Evolutionary conservation across 2,329 filamentous ascomycete species (phyloP).

Genomic region (Paraphoma sp.): DNA sequence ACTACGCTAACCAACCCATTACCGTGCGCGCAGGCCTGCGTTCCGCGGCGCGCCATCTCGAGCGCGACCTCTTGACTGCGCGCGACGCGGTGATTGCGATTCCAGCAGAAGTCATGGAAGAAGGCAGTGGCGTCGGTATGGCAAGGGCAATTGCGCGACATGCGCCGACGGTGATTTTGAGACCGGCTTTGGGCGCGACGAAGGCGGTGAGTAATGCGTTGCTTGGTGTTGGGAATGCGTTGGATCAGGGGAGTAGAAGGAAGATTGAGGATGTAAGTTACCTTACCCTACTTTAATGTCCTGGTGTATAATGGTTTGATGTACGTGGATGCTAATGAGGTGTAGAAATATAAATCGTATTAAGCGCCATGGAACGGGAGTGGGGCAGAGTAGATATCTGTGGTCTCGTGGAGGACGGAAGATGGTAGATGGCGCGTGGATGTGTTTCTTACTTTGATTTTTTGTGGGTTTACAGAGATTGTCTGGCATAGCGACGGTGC

Average conservation of each 20-base stretch:
- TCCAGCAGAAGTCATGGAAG: slow-evolving; percentile 88
- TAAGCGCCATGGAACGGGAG: too few relatives aligned
- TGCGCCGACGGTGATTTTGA: slow-evolving; percentile 90
- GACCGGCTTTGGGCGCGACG: slow-evolving; percentile 87
- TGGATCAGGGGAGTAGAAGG: slow-evolving; percentile 82
- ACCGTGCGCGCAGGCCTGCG: slow-evolving; percentile 86
- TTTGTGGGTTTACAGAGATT: background rate
- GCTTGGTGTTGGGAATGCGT: slow-evolving; percentile 87
- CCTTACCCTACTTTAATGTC: background rate
- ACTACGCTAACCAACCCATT: slow-evolving; percentile 93
- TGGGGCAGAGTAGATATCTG: too few relatives aligned
- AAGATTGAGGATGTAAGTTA: slow-evolving; percentile 85
- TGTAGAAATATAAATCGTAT: slow-evolving; percentile 42
- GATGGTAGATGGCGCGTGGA: too few relatives aligned
- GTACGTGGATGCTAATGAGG: slow-evolving; percentile 7
- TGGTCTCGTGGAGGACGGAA: too few relatives aligned
- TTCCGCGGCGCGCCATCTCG: slow-evolving; percentile 81
- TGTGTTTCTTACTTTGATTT: background rate
- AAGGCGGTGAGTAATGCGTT: slow-evolving; percentile 89
- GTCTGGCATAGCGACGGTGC: slow-evolving; percentile 24
- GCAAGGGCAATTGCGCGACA: slow-evolving; percentile 78
- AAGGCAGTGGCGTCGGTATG: slow-evolving; percentile 78
- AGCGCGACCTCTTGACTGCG: slow-evolving; percentile 85
- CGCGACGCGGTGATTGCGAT: slow-evolving; percentile 94
- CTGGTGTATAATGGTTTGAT: background rate